These are phyloP conservation scores for Cyberlindnera bimundalis DNA, from an alignment of 805 yeast species.

Conservation along the genomic window DNA sequence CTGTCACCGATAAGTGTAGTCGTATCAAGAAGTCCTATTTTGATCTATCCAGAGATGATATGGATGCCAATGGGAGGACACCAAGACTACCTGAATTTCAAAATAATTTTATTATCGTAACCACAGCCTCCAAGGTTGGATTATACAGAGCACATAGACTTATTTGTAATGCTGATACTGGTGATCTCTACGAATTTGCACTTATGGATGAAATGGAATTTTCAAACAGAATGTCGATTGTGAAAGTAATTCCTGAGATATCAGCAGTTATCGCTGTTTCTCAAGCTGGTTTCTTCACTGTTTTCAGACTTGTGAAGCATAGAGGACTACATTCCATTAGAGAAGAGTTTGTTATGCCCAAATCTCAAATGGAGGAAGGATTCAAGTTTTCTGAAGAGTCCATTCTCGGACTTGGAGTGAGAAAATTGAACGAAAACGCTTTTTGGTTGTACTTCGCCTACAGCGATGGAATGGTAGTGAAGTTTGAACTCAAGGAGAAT, in stretches of 20 bases:
- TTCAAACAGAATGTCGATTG: conserved; percentile 29
- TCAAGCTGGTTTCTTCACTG: conserved; percentile 41
- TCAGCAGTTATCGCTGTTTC: conserved; percentile 40
- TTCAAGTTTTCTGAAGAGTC: not conserved
- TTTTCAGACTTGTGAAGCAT: conserved; percentile 40
- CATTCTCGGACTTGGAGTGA: conserved; percentile 7
- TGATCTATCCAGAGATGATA: not conserved
- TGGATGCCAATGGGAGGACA: not conserved
- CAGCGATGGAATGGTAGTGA: conserved; percentile 1
- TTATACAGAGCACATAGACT: conserved; percentile 43
- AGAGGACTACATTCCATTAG: conserved; percentile 41
- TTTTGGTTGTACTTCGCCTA: conserved; percentile 8
- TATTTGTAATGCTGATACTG: conserved; percentile 46
- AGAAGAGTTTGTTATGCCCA: conserved; percentile 31
- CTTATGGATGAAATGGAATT: conserved; percentile 12
- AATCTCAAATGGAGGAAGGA: not conserved
- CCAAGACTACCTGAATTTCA: conserved; percentile 24
- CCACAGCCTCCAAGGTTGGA: conserved; percentile 44
- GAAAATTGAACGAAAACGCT: not conserved
- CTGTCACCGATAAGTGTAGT: conserved; percentile 27
- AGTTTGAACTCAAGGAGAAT: conserved; percentile 4
- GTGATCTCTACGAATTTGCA: conserved; percentile 37
- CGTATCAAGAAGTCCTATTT: conserved; percentile 17
- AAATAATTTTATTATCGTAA: conserved; percentile 36
- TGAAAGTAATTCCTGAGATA: conserved; percentile 36